Base-by-base conservation (phyloP, 2,329 filamentous ascomycete species). In the Neurospora sp. region DNA sequence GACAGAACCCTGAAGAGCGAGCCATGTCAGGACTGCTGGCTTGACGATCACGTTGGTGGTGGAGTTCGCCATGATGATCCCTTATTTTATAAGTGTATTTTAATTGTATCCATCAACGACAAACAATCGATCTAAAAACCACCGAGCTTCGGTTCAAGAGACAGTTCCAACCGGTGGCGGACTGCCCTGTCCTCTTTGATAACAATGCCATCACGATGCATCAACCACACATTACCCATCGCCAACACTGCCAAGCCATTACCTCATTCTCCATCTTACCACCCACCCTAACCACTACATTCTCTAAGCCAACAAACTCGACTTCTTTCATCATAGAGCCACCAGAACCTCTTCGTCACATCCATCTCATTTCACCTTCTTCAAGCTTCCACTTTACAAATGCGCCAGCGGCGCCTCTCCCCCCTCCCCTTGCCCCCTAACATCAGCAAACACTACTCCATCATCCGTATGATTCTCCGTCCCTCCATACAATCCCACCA, bases 401-500 rank as follows among this genome's bases (percentile, higher is more conserved):
- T 38, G 67, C 41, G 41, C 67, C 33, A 66, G 72, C 40, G 73
- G 74, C 23, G 74, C 74, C 41, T 76, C 73, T 15, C 80, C 76
- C 3, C 52, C 28, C 23, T 36, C 52, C 6, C 28, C 28, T 4
- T 28, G 28, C 28, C 1, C 52, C 0, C 28, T 10, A 1, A 62
- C 15, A 36, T 62, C 15, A 62, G 17, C 52, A 68, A 80, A 79
- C 68, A 82, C 74, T 6, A 76, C 74, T 62, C 78, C 75, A 69
- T 84, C 83, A 57, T 83, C 81, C 1, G 78, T 77, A 75, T 62
- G 52, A 62, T 86, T 86, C 75, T 86, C 84, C 66, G 77, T 77
- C 12, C 83, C 84, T 28, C 82, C 82, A 72, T 85, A 83, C 33
- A 85, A 76, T 12, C 84, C 82, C 71, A 76, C 76, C 71, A 83